phyloP scores from a whole-genome alignment of 2,329 filamentous ascomycete species.

The Aspergillus sp. region DNA sequence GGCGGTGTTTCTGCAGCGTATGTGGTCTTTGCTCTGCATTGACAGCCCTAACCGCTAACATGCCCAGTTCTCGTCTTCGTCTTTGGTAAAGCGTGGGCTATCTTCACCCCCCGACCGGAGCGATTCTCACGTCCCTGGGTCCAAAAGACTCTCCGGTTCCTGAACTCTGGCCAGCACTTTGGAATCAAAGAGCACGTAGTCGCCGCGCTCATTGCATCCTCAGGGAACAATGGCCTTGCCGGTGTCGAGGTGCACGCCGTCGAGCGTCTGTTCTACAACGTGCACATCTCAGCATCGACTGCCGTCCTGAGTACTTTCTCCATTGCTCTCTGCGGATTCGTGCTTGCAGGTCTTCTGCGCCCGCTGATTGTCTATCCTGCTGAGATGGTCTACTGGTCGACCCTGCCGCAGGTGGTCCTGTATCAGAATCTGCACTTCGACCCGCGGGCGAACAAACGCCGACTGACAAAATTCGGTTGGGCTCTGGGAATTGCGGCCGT shows the following conservation, averaged over 20 bases:
- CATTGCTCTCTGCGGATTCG: conserved; percentile 58
- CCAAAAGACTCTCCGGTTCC: conserved; percentile 44
- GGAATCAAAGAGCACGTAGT: conserved; percentile 58
- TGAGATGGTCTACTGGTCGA: conserved; percentile 58
- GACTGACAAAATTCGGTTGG: conserved; percentile 31
- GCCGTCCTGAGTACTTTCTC: conserved; percentile 53
- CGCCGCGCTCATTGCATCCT: conserved; percentile 55
- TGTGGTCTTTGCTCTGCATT: conserved; percentile 43
- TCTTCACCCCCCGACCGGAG: conserved; percentile 54
- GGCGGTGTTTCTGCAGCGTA: conserved; percentile 1
- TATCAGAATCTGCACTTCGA: conserved; percentile 38
- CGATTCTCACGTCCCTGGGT: conserved; percentile 35
- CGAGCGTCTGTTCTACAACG: conserved; percentile 40
- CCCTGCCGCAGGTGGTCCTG: conserved; percentile 34
- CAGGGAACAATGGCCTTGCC: conserved; percentile 51
- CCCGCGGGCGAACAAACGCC: conserved; percentile 23
- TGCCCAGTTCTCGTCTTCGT: conserved; percentile 54
- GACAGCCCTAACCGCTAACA: conserved; percentile 44
- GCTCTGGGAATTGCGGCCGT: conserved; percentile 25
- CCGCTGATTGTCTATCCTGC: conserved; percentile 57
- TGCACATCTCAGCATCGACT: conserved; percentile 41
- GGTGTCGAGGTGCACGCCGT: conserved; percentile 21
- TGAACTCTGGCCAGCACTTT: conserved; percentile 54
- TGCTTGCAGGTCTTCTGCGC: conserved; percentile 54
- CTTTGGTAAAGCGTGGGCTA: conserved; percentile 51